Base-by-base conservation (phyloP, 129 eudicot genomes). In the Artemisia argyi region DNA sequence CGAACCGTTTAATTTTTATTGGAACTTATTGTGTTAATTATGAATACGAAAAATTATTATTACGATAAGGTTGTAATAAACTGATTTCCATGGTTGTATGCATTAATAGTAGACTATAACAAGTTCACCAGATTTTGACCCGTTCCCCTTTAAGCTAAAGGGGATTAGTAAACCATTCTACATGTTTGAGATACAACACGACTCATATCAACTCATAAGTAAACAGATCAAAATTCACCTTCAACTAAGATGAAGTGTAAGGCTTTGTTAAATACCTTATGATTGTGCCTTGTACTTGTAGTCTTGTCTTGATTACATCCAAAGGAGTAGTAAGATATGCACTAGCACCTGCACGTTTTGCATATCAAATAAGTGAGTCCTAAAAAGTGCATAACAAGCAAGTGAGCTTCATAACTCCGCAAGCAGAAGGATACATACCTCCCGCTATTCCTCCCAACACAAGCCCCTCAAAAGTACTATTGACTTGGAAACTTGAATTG, bases 361-460 rank as follows among this genome's bases (percentile, higher is more conserved):
- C 44, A 58, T 59, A 68, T 52, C 44, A 15, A 61, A 50, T 42
- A 15, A 66, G 68, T 18, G 50, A 55, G 72, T 11, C 72, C 68
- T 39, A 15, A 8, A 72, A 55, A 53, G 4, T 18, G 11, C 11
- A 61, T 68, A 39, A 70, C 46, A 39, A 7, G 10, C 46, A 39
- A 39, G 44, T 39, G 46, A 39, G 46, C 11, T 39, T 39, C 46
- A 39, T 39, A 39, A 39, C 46, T 48, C 26, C 39, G 54, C 22
- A 50, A 76, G 17, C 11, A 20, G 2, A 19, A 47, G n/a, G 15
- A 78, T 1, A 71, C 86, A 71, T 83, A 92, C 98, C 98, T 9
- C 98, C 98, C 42, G 98, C 98, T 80, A 92, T 77, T 78, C 98
- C 98, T 85, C 98, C 98, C 77, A 92, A 79, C 12, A 92, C 44